These are phyloP conservation scores for Trichoderma polysporum DNA, from an alignment of 2,329 filamentous ascomycete species.

Conservation along the genomic window DNA sequence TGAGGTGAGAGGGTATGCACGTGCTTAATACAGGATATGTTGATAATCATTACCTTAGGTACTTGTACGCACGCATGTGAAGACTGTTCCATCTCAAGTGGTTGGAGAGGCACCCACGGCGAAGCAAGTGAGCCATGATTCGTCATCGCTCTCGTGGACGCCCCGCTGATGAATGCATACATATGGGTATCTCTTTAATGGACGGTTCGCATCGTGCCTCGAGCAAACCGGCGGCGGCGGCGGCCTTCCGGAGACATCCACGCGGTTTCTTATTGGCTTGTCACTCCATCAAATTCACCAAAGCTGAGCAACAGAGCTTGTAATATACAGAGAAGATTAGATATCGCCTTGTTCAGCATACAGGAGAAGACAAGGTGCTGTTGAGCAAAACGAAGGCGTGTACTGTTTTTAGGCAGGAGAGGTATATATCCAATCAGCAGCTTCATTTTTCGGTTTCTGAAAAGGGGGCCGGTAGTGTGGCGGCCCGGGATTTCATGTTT, in stretches of 20 bases:
- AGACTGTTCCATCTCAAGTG: not conserved
- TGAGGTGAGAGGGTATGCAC: not conserved
- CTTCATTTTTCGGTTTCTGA: not conserved
- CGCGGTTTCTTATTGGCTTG: not conserved
- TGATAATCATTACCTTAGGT: not conserved
- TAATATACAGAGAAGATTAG: too few relatives aligned
- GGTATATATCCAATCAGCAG: not conserved
- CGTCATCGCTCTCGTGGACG: not conserved
- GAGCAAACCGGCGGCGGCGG: not conserved
- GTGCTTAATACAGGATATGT: not conserved
- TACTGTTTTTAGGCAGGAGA: not conserved
- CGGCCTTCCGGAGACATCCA: not conserved
- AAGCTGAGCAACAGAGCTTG: not conserved
- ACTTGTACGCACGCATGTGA: not conserved
- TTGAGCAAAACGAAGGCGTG: not conserved
- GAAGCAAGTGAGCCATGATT: not conserved
- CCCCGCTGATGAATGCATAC: not conserved
- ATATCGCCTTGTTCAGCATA: not conserved
- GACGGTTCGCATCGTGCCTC: not conserved
- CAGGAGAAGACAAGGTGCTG: not conserved
- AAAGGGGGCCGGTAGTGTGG: not conserved
- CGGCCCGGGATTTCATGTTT: not conserved
- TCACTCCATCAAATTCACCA: not conserved
- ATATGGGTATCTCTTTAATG: not conserved
- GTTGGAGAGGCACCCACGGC: not conserved